Evolutionary conservation across 495 filamentous ascomycete genomes (phyloP).

Genomic region (Penicillium daleae): DNA sequence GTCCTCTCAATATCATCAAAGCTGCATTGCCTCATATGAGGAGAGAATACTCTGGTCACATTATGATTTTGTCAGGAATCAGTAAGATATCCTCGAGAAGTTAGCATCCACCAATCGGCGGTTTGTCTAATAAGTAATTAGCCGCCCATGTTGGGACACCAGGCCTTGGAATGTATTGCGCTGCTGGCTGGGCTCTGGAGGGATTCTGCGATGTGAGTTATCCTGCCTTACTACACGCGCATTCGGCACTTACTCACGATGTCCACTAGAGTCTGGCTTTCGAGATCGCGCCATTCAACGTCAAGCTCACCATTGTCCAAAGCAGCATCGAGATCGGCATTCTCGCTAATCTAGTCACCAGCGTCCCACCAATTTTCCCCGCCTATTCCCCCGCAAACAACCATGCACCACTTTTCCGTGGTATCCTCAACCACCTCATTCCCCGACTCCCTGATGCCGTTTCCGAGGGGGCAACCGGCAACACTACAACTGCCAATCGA

Average conservation of each 20-base stretch:
- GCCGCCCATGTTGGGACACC: conserved; percentile 91
- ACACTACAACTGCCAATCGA: conserved; percentile 19
- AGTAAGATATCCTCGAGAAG: conserved; percentile 45
- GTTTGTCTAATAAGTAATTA: conserved; percentile 31
- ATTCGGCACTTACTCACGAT: background rate
- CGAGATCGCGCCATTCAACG: conserved; percentile 95
- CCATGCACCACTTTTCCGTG: conserved; percentile 77
- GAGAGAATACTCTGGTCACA: conserved; percentile 77
- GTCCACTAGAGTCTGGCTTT: conserved; percentile 75
- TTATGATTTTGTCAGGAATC: conserved; percentile 87
- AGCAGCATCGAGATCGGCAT: conserved; percentile 82
- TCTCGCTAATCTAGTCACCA: conserved; percentile 82
- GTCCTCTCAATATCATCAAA: conserved; percentile 94
- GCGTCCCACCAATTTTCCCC: conserved; percentile 72
- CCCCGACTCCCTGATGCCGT: conserved; percentile 50
- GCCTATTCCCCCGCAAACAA: conserved; percentile 75
- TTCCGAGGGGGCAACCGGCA: conserved; percentile 13
- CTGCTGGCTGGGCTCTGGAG: conserved; percentile 92
- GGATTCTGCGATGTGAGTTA: conserved; percentile 85
- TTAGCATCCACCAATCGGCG: background rate
- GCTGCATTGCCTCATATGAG: conserved; percentile 81
- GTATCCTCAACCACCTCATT: conserved; percentile 76
- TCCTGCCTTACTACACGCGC: background rate
- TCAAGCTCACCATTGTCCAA: conserved; percentile 94
- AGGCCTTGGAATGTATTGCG: conserved; percentile 86